phyloP scores from a whole-genome alignment of 768 basidiomycete genomes.

The Mrakia gelida region DNA sequence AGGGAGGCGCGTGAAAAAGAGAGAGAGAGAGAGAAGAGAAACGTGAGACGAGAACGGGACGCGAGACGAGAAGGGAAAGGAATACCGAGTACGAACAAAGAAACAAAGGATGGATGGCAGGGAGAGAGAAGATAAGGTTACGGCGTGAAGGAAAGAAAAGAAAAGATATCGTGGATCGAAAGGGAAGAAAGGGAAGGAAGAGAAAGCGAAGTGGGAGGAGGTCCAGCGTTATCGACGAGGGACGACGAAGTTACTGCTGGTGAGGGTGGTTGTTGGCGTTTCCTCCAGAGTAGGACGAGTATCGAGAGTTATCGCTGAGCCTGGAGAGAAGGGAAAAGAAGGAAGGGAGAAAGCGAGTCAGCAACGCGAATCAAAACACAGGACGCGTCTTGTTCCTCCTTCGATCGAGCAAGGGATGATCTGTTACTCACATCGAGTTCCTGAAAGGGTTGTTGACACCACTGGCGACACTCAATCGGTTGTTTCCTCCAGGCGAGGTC shows the following conservation, averaged over 20 bases:
- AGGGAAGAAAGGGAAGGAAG: not conserved
- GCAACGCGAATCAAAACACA: not conserved
- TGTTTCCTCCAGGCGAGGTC: not conserved
- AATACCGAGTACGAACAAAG: not conserved
- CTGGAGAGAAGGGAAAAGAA: not conserved
- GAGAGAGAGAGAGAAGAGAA: not conserved
- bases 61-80: not conserved
- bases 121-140: not conserved
- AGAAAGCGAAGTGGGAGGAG: not conserved
- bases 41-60: not conserved
- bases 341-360: not conserved
- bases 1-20: not conserved
- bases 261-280: slow-evolving; percentile 5
- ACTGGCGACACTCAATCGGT: slow-evolving; percentile 7
- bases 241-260: not conserved
- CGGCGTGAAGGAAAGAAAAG: not conserved
- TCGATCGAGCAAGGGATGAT: not conserved
- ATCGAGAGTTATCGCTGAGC: slow-evolving; percentile 1
- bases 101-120: not conserved
- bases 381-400: no score
- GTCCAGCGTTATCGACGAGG: not conserved
- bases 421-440: slow-evolving; percentile 16
- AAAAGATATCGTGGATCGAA: not conserved
- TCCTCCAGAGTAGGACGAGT: not conserved
- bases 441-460: slow-evolving; percentile 30